Conservation (phyloP, 352 stramenopile genomes). For the Pythium scleroteichum region DNA sequence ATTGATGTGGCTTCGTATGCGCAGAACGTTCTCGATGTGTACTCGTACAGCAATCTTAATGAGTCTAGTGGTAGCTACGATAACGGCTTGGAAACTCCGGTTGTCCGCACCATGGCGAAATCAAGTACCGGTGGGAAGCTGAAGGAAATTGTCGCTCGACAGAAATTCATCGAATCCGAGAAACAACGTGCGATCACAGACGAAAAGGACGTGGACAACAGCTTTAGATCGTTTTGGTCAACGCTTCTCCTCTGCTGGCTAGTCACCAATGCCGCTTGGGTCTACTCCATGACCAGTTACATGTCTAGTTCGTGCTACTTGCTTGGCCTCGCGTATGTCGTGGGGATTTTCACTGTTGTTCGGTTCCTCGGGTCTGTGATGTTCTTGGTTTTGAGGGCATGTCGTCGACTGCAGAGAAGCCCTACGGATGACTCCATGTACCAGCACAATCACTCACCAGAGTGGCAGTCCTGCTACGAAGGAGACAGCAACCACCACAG, state of each 20-base stretch:
- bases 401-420: constrained; percentile 28
- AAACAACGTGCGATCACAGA: constrained; percentile 35
- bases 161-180: constrained; percentile 43
- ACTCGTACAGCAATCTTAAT: constrained; percentile 45
- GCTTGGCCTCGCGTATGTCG: constrained; percentile 44
- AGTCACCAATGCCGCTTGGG: constrained; percentile 46
- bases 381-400: constrained; percentile 43
- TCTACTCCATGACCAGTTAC: constrained; percentile 46
- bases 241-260: constrained; percentile 54
- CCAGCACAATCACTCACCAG: constrained; percentile 15
- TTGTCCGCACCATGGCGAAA: constrained; percentile 21
- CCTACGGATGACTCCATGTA: constrained; percentile 2
- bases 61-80: constrained; percentile 41
- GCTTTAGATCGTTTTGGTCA: constrained; percentile 47
- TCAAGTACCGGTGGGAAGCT: constrained; percentile 31
- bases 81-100: constrained; percentile 35
- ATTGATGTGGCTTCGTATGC: no score
- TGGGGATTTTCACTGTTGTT: constrained; percentile 47
- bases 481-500: not conserved
- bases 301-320: constrained; percentile 53
- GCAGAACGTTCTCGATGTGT: constrained; percentile 41
- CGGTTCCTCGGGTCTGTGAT: constrained; percentile 38
- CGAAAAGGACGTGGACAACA: constrained; percentile 58
- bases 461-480: constrained; percentile 25
- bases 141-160: constrained; percentile 52